Evolutionary conservation across 345 rosid genomes (phyloP).

Genomic region (Adansonia digitata): DNA sequence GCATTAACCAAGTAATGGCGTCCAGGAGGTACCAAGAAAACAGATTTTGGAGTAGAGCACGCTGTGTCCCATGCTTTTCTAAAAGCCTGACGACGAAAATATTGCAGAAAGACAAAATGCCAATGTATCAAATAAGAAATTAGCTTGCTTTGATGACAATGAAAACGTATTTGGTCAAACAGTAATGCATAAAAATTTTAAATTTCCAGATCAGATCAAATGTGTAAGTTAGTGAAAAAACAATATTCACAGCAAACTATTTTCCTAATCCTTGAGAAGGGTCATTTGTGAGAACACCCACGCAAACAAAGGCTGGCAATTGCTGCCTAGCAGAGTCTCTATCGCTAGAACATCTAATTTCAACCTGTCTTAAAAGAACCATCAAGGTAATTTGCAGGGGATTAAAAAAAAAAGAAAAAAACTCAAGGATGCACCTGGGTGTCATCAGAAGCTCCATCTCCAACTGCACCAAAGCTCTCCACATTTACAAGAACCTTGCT

Average conservation of each 20-base stretch:
- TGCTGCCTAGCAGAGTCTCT: background rate
- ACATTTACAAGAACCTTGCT: constrained; percentile 78
- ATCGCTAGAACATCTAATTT: background rate
- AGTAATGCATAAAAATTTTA: background rate
- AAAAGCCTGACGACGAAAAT: constrained; percentile 49
- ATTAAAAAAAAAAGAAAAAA: background rate
- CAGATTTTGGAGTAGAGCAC: constrained; percentile 59
- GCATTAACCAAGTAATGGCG: constrained; percentile 70
- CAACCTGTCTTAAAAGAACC: background rate
- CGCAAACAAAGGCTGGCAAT: background rate
- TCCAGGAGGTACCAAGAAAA: constrained; percentile 74
- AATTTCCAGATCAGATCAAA: background rate
- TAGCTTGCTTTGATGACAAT: background rate
- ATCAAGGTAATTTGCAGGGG: background rate
- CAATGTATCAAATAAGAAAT: background rate
- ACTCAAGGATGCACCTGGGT: constrained; percentile 49
- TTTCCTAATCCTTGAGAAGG: background rate
- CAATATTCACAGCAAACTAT: background rate
- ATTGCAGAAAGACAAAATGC: background rate
- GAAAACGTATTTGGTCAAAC: background rate
- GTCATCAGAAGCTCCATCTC: constrained; percentile 89
- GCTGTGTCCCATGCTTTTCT: constrained; percentile 68
- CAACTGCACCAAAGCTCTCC: constrained; percentile 85
- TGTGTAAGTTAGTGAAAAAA: background rate
- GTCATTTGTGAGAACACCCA: background rate